These are phyloP conservation scores for Hypoxylon sp. DNA, from an alignment of 2,329 filamentous ascomycete species.

Conservation along the genomic window DNA sequence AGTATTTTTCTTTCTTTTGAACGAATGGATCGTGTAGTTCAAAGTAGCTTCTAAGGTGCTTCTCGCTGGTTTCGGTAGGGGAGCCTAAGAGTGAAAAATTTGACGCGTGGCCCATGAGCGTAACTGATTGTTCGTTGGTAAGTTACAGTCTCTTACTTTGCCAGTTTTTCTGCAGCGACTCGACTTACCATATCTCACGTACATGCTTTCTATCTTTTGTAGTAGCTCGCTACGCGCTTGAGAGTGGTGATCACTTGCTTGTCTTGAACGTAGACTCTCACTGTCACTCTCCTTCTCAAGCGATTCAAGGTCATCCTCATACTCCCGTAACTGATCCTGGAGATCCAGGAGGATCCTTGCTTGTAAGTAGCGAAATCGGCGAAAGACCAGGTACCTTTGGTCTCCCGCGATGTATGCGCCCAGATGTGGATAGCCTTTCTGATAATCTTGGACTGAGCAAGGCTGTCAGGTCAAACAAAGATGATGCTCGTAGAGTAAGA, in stretches of 20 bases:
- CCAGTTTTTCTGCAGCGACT: too few relatives aligned
- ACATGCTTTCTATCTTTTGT: conserved; percentile 20
- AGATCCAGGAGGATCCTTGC: conserved; percentile 28
- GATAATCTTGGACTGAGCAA: conserved; percentile 2
- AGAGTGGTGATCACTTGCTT: background rate
- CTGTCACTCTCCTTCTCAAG: conserved; percentile 4
- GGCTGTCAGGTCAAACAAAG: too few relatives aligned
- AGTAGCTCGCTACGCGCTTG: background rate
- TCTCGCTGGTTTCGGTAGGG: conserved; percentile 16
- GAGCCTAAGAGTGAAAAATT: background rate
- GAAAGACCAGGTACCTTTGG: conserved; percentile 24
- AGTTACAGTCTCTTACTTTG: too few relatives aligned
- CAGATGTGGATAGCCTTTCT: conserved; percentile 23
- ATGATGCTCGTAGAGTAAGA: too few relatives aligned
- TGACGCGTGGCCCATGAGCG: conserved; percentile 12
- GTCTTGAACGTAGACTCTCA: background rate
- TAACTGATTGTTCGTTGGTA: too few relatives aligned
- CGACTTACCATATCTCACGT: conserved; percentile 33
- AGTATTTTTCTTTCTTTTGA: conserved; percentile 12
- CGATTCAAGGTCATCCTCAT: conserved; percentile 13
- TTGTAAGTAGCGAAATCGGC: conserved; percentile 34
- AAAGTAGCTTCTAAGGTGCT: conserved; percentile 14
- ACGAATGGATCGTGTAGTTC: background rate
- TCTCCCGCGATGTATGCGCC: conserved; percentile 17
- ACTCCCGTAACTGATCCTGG: conserved; percentile 24